phyloP scores from a whole-genome alignment of 805 yeast species.

The Pichia exigua region DNA sequence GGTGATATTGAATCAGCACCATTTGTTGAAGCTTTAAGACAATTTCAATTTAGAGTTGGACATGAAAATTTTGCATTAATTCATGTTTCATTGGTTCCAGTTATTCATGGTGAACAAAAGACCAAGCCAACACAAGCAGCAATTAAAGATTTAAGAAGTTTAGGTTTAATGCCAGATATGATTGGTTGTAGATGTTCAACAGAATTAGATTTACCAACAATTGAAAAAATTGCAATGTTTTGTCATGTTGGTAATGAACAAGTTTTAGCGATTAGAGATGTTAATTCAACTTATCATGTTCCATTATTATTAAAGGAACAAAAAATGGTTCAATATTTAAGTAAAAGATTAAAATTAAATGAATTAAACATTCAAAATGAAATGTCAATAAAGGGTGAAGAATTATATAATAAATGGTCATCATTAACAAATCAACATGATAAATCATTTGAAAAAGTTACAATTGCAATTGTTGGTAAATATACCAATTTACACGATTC shows the following conservation, averaged over 20 bases:
- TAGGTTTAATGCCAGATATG: slow-evolving; percentile 93
- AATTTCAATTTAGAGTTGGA: slow-evolving; percentile 97
- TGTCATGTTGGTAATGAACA: slow-evolving; percentile 99
- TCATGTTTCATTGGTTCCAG: slow-evolving; percentile 96
- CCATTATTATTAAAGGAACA: slow-evolving; percentile 88
- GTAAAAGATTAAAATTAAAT: slow-evolving; percentile 56
- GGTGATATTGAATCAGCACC: slow-evolving; percentile 99
- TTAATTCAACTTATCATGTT: slow-evolving; percentile 94
- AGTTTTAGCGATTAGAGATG: slow-evolving; percentile 94
- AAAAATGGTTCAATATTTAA: slow-evolving; percentile 66
- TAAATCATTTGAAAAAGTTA: slow-evolving; percentile 75
- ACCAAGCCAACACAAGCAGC: slow-evolving; percentile 99
- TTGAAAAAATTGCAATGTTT: slow-evolving; percentile 95
- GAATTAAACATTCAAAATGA: slow-evolving; percentile 39
- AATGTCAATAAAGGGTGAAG: slow-evolving; percentile 57
- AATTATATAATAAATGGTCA: slow-evolving; percentile 71
- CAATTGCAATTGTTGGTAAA: slow-evolving; percentile 95
- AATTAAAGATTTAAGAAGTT: slow-evolving; percentile 87
- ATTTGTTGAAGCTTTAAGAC: slow-evolving; percentile 97
- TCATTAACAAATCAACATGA: slow-evolving; percentile 73
- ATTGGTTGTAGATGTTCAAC: slow-evolving; percentile 96
- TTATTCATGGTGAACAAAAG: slow-evolving; percentile 97
- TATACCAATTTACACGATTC: slow-evolving; percentile 94
- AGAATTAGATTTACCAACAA: slow-evolving; percentile 73
- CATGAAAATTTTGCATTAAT: slow-evolving; percentile 87